Evolutionary conservation across 73 alveolate species (phyloP).

Genomic region (Paramecium pentaurelia): DNA sequence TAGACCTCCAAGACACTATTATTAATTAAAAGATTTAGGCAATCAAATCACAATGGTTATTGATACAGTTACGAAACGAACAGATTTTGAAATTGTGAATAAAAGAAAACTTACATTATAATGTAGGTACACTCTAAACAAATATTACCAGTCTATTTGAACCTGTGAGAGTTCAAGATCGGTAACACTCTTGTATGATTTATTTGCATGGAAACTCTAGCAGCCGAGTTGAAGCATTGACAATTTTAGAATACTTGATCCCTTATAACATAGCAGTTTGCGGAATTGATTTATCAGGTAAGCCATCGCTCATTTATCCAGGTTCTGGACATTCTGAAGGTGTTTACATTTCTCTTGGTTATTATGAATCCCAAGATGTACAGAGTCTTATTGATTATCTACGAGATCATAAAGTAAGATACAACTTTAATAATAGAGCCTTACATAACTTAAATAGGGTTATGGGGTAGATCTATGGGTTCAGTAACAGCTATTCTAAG

Average conservation of each 20-base stretch:
- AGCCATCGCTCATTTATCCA: neutral
- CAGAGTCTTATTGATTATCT: conserved; percentile 69
- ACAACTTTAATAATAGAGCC: conserved; percentile 18
- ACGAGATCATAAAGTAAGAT: conserved; percentile 64
- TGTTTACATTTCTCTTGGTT: conserved; percentile 89
- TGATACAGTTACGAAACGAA: neutral
- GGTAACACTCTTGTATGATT: conserved; percentile 72
- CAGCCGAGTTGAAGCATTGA: conserved; percentile 65
- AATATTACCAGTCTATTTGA: neutral
- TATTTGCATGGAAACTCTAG: conserved; percentile 81
- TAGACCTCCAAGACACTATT: conserved; percentile 57
- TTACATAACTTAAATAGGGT: conserved; percentile 73
- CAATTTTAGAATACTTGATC: conserved; percentile 60
- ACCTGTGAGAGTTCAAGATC: conserved; percentile 34
- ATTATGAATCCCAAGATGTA: conserved; percentile 78
- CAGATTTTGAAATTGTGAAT: conserved; percentile 34
- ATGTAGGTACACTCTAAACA: neutral
- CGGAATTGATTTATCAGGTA: conserved; percentile 78
- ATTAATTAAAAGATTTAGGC: conserved; percentile 43
- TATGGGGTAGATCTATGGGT: conserved; percentile 95
- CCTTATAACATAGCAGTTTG: conserved; percentile 71
- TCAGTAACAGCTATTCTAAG: conserved; percentile 88
- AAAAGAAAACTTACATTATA: conserved; percentile 12
- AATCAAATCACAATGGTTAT: neutral
- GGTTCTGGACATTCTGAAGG: conserved; percentile 95